These are phyloP conservation scores for Corchorus capsularis DNA, from an alignment of 345 rosid species.

Conservation along the genomic window DNA sequence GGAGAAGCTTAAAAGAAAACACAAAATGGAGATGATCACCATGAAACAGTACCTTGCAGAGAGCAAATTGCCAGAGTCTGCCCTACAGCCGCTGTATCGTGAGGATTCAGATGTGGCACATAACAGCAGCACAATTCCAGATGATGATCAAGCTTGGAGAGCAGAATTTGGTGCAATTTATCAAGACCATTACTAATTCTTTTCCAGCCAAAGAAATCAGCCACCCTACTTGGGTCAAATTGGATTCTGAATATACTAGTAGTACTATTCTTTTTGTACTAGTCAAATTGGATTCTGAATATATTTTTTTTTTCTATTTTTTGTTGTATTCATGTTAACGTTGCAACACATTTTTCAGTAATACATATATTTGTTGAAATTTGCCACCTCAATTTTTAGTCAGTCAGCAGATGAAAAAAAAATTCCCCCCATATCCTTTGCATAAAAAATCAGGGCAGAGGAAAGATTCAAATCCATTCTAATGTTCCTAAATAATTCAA, in stretches of 20 bases:
- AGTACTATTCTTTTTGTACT: background rate
- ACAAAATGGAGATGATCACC: constrained; percentile 88
- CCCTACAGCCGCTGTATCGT: constrained; percentile 55
- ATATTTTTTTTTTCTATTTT: background rate
- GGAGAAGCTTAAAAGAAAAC: constrained; percentile 85
- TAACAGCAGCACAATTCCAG: constrained; percentile 28
- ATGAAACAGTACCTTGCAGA: constrained; percentile 82
- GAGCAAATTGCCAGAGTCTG: constrained; percentile 86
- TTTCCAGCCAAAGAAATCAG: background rate
- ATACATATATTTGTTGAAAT: background rate
- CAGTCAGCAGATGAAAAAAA: too few relatives aligned
- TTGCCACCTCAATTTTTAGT: too few relatives aligned
- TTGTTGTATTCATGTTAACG: background rate
- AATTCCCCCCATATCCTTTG: background rate
- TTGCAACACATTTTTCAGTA: background rate
- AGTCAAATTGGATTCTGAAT: constrained; percentile 6
- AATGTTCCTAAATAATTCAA: background rate
- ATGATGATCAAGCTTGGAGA: constrained; percentile 94
- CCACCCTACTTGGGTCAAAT: constrained; percentile 19
- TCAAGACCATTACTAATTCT: constrained; percentile 52
- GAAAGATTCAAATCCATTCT: background rate
- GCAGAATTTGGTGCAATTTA: constrained; percentile 93
- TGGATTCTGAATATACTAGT: background rate
- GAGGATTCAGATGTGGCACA: constrained; percentile 40
- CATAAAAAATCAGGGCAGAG: background rate